Percentiles rank a stretch among this genome's conserved stretches.
Evolutionary conservation across 2,329 filamentous ascomycete species (phyloP).

Genomic region (Thelonectria rubi): DNA sequence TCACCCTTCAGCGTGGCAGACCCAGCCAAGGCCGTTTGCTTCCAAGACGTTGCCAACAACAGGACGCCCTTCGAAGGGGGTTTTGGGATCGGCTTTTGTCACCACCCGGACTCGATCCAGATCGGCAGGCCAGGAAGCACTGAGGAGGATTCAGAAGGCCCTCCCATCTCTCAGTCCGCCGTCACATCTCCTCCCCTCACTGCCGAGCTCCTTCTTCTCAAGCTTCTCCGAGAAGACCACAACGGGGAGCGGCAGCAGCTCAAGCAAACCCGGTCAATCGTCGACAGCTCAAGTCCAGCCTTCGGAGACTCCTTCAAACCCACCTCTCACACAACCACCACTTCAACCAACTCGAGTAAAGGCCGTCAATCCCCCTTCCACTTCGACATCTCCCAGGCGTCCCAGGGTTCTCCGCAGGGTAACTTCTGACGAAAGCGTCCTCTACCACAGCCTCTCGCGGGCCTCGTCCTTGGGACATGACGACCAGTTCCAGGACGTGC

Average conservation of each 20-base stretch:
- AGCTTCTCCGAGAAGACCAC: slow-evolving; percentile 47
- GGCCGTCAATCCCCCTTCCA: slow-evolving; percentile 15
- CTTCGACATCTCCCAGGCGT: slow-evolving; percentile 29
- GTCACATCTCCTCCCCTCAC: slow-evolving; percentile 50
- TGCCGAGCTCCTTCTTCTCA: slow-evolving; percentile 53
- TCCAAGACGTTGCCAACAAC: slow-evolving; percentile 29
- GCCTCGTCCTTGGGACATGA: slow-evolving; percentile 88
- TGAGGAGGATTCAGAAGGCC: slow-evolving; percentile 65
- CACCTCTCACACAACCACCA: slow-evolving; percentile 13
- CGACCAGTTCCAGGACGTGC: slow-evolving; percentile 79
- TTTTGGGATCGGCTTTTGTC: slow-evolving; percentile 58
- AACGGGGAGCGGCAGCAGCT: slow-evolving; percentile 1
- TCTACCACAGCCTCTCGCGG: slow-evolving; percentile 78
- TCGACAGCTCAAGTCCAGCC: slow-evolving; percentile 18
- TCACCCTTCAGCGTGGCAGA: slow-evolving; percentile 45
- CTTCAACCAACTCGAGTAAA: slow-evolving; percentile 25
- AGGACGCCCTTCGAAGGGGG: slow-evolving; percentile 41
- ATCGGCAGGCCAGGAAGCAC: slow-evolving; percentile 65
- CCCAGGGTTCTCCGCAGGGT: slow-evolving; percentile 45
- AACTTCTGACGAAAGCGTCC: slow-evolving; percentile 74
- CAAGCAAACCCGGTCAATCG: slow-evolving; percentile 11
- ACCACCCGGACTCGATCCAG: slow-evolving; percentile 59
- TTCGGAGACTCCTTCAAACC: slow-evolving; percentile 10
- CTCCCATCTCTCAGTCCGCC: slow-evolving; percentile 59
- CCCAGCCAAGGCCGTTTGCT: slow-evolving; percentile 34